Conservation (phyloP, 768 basidiomycete species). For the Leccinum boreale region DNA sequence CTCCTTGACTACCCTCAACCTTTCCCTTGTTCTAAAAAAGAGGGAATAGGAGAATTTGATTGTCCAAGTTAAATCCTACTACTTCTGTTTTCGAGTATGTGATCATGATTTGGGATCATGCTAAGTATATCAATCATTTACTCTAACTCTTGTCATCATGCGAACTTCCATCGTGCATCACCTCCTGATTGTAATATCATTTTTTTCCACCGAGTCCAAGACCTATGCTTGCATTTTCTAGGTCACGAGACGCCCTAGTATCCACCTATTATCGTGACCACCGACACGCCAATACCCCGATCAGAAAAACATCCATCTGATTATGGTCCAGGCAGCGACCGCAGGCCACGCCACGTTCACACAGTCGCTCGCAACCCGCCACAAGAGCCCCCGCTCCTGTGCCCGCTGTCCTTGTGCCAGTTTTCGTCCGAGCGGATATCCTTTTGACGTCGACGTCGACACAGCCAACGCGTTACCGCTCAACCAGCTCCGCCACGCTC, state of each 20-base stretch:
- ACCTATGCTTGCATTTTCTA: too few species aligned
- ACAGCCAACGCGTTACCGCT: neutral
- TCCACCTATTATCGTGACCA: neutral
- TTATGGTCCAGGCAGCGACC: slow-evolving; percentile 20
- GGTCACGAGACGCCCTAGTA: too few species aligned
- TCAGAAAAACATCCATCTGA: slow-evolving; percentile 32
- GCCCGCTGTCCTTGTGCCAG: slow-evolving; percentile 2
- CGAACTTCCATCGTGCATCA: too few species aligned
- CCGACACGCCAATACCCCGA: neutral
- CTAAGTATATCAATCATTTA: too few species aligned
- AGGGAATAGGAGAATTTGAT: too few species aligned
- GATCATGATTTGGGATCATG: too few species aligned
- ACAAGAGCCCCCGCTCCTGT: slow-evolving; percentile 30
- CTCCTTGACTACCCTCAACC: too few species aligned
- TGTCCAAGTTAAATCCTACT: too few species aligned
- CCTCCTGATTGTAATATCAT: neutral
- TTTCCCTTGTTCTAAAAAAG: too few species aligned
- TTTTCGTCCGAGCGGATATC: slow-evolving; percentile 10
- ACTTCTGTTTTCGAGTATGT: too few species aligned
- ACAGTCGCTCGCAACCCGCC: slow-evolving; percentile 38
- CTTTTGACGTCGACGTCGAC: slow-evolving; percentile 6
- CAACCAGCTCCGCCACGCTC: slow-evolving; percentile 11
- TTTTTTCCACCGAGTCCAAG: too few species aligned
- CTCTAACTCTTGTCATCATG: too few species aligned
- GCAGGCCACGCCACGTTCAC: slow-evolving; percentile 30